phyloP scores from a whole-genome alignment of 768 basidiomycete species.

The Boletus reticuloceps region DNA sequence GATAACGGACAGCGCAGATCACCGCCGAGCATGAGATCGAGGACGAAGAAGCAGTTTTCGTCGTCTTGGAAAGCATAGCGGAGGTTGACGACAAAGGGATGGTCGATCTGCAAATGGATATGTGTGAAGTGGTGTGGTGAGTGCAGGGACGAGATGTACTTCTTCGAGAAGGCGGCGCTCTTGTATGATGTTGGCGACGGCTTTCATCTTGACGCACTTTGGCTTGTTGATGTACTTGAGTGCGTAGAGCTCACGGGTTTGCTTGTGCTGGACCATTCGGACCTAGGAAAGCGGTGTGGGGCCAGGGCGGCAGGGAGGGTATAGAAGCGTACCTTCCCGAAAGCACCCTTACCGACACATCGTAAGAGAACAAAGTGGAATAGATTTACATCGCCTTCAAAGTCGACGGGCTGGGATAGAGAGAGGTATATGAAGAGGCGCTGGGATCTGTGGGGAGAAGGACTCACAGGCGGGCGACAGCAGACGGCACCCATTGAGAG shows the following conservation, averaged over 20 bases:
- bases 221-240: slow-evolving; percentile 99
- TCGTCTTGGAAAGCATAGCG: slow-evolving; percentile 98
- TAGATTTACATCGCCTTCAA: slow-evolving; percentile 92
- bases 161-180: slow-evolving; percentile 94
- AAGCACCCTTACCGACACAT: slow-evolving; percentile 98
- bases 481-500: slow-evolving; percentile 73
- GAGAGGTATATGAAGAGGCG: not conserved
- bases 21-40: slow-evolving; percentile 96
- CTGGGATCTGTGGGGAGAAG: not conserved
- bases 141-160: slow-evolving; percentile 42
- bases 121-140: not conserved
- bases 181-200: slow-evolving; percentile 95
- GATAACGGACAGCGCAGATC: slow-evolving; percentile 79
- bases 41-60: slow-evolving; percentile 97
- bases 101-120: slow-evolving; percentile 74
- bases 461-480: slow-evolving; percentile 73
- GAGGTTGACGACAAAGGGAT: slow-evolving; percentile 91
- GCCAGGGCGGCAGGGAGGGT: slow-evolving; percentile 3
- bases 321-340: slow-evolving; percentile 75
- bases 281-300: slow-evolving; percentile 54
- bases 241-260: slow-evolving; percentile 93
- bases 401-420: slow-evolving; percentile 76
- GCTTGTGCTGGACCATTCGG: slow-evolving; percentile 98
- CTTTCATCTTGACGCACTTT: slow-evolving; percentile 98
- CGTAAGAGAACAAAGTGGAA: slow-evolving; percentile 95